A percentile compares a stretch with the other conserved stretches of the same genome.
phyloP scores from a whole-genome alignment of 495 filamentous ascomycete species.

The Wilcoxina mikolae region DNA sequence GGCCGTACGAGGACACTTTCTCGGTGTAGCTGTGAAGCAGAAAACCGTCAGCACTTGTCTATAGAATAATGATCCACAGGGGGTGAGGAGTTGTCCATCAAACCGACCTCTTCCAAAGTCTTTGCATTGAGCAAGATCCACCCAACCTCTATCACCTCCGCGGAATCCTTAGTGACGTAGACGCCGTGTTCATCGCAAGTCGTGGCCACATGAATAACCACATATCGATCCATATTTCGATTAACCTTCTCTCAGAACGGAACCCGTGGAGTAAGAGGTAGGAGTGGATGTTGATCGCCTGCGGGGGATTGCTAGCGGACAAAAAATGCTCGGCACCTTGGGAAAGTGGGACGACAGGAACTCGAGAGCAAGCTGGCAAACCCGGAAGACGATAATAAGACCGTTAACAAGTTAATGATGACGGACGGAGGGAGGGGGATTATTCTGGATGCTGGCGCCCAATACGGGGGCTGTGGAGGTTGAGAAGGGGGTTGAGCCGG shows the following conservation, averaged over 20 bases:
- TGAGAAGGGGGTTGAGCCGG: background rate
- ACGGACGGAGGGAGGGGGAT: background rate
- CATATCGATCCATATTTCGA: slow-evolving; percentile 63
- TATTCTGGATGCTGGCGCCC: background rate
- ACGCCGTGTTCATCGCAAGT: slow-evolving; percentile 98
- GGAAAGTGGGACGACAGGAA: background rate
- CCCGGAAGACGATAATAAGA: background rate
- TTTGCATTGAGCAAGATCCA: slow-evolving; percentile 93
- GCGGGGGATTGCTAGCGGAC: background rate
- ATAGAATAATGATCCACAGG: no score
- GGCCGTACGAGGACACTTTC: slow-evolving; percentile 96
- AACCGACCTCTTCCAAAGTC: slow-evolving; percentile 71
- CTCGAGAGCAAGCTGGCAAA: background rate
- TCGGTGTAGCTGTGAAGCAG: slow-evolving; percentile 54
- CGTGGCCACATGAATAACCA: slow-evolving; percentile 95
- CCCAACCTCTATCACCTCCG: slow-evolving; percentile 95
- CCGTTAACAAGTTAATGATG: background rate
- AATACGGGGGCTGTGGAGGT: background rate
- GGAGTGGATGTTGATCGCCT: background rate
- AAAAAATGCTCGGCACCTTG: slow-evolving; percentile 1
- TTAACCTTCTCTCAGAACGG: slow-evolving; percentile 24
- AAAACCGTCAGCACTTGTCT: slow-evolving; percentile 9
- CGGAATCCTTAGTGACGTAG: slow-evolving; percentile 97
- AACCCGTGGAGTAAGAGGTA: background rate
- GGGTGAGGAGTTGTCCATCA: slow-evolving; percentile 8